phyloP scores from a whole-genome alignment of 163 green algal species.

The Scenedesmus sp. region DNA sequence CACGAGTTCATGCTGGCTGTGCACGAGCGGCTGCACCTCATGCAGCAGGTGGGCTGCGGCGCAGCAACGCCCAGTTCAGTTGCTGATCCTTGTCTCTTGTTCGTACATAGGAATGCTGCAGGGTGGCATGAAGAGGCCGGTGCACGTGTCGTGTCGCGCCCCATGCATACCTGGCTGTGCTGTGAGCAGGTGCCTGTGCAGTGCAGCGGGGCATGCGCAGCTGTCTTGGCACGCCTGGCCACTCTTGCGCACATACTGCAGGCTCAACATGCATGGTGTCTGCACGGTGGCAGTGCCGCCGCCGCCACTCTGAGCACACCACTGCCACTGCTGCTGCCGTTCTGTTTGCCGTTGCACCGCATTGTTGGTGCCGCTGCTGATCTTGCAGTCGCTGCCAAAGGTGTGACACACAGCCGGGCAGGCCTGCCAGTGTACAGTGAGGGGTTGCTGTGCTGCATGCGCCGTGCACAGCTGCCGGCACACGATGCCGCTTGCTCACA shows the following conservation, averaged over 20 bases:
- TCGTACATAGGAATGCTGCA: too few species aligned
- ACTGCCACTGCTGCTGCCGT: background rate
- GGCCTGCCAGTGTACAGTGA: constrained; percentile 64
- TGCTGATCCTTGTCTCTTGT: background rate
- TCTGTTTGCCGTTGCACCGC: background rate
- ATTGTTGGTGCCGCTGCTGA: background rate
- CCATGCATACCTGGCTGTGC: too few species aligned
- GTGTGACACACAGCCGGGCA: constrained; percentile 51
- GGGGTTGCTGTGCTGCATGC: background rate
- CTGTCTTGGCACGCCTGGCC: too few species aligned
- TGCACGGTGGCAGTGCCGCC: too few species aligned
- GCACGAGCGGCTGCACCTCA: constrained; percentile 78
- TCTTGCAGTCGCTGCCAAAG: constrained; percentile 34
- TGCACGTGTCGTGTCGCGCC: too few species aligned
- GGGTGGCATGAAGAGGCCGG: too few species aligned
- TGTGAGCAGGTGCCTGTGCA: too few species aligned
- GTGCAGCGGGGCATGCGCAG: too few species aligned
- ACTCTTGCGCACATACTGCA: too few species aligned
- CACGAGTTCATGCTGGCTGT: constrained; percentile 97
- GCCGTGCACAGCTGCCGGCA: background rate
- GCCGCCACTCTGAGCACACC: background rate
- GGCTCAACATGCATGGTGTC: too few species aligned
- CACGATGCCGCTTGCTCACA: too few species aligned
- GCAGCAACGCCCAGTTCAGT: background rate
- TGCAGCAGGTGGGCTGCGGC: constrained; percentile 53